Conservation (phyloP, 1,284 basidiomycete genomes). For the Takashimella koratensis region DNA sequence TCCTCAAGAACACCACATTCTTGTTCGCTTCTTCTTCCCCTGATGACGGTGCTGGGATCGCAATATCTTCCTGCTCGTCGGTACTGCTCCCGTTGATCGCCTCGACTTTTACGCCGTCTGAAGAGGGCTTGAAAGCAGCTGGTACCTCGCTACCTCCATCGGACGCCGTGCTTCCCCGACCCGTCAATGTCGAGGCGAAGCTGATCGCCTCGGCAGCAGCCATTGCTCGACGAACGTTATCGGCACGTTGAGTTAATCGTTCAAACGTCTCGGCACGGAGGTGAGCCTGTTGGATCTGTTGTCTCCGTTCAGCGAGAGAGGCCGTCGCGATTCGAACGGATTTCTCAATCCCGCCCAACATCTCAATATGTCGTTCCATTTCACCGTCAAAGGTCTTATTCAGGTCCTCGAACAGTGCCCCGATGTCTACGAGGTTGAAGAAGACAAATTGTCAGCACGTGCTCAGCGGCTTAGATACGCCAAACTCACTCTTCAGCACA, state of each 20-base stretch:
- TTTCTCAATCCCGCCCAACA: constrained; percentile 76
- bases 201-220: constrained; percentile 1
- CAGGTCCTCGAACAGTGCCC: constrained; percentile 72
- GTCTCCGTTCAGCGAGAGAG: constrained; percentile 82
- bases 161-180: not conserved
- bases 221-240: constrained; percentile 76
- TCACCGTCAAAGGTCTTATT: constrained; percentile 76
- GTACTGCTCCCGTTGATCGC: not conserved
- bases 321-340: constrained; percentile 85
- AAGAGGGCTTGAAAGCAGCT: not conserved
- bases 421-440: constrained; percentile 53
- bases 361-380: constrained; percentile 79
- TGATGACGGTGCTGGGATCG: not conserved
- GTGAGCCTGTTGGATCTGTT: constrained; percentile 73
- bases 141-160: not conserved
- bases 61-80: not conserved
- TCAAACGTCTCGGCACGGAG: constrained; percentile 68
- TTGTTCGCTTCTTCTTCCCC: constrained; percentile 44
- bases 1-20: constrained; percentile 68
- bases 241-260: constrained; percentile 67
- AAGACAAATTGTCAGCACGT: not conserved
- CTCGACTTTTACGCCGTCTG: not conserved
- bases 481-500: constrained; percentile 68
- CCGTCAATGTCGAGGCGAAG: not conserved
- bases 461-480: not conserved